These are phyloP conservation scores for Brassica incana DNA, from an alignment of 345 rosid genomes.

Conservation along the genomic window DNA sequence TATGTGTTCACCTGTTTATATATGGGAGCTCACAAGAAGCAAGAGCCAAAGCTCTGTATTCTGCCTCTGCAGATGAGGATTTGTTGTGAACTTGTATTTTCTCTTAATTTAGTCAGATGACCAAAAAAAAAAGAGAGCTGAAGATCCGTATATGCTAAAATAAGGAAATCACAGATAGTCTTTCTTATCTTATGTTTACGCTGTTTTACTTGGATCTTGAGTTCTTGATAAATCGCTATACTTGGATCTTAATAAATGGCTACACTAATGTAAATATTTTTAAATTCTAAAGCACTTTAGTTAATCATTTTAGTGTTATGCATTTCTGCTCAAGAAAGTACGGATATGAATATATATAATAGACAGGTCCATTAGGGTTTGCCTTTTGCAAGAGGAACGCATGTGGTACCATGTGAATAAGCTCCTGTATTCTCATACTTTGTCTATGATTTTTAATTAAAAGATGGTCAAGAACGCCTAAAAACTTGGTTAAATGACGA, in stretches of 20 bases:
- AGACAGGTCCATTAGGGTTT: slow-evolving; percentile 29
- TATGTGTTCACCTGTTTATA: not conserved
- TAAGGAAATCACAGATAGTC: not conserved
- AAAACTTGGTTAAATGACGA: slow-evolving; percentile 30
- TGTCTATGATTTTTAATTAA: slow-evolving; percentile 23
- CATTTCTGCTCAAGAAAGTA: slow-evolving; percentile 24
- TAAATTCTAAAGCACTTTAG: not conserved
- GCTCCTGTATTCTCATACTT: slow-evolving; percentile 29
- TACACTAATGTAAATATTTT: not conserved
- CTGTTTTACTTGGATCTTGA: slow-evolving; percentile 1
- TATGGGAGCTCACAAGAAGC: not conserved
- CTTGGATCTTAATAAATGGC: not conserved
- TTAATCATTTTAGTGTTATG: not conserved
- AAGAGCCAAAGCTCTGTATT: too few relatives aligned
- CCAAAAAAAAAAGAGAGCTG: not conserved
- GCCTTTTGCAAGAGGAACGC: slow-evolving; percentile 38
- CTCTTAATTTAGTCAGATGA: not conserved
- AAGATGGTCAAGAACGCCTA: slow-evolving; percentile 34
- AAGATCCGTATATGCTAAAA: not conserved
- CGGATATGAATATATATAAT: slow-evolving; percentile 29
- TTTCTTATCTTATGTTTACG: not conserved
- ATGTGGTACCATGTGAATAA: slow-evolving; percentile 34
- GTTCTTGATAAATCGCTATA: not conserved
- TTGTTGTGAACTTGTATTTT: not conserved
- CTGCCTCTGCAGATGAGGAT: not conserved